Conservation (phyloP, 1,139 yeast species). For the Suhomyces wounanorum region DNA sequence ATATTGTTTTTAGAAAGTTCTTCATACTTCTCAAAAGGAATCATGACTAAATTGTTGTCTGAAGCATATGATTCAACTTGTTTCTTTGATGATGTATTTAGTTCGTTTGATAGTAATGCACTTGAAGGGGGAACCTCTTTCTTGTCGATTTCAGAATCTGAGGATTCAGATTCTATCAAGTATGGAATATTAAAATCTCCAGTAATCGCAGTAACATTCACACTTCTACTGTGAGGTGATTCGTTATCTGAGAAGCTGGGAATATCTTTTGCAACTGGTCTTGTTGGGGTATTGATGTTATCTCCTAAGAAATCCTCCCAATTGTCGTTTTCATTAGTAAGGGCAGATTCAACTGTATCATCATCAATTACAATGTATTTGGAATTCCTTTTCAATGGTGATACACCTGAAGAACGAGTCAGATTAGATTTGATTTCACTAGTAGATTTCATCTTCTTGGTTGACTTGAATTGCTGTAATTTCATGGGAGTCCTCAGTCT, state of each 20-base stretch:
- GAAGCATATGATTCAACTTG: slow-evolving; percentile 53
- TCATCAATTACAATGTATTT: slow-evolving; percentile 34
- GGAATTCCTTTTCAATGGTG: slow-evolving; percentile 43
- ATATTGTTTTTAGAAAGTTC: slow-evolving; percentile 30
- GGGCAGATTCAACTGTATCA: background rate
- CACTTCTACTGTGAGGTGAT: slow-evolving; percentile 18
- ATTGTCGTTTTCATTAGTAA: slow-evolving; percentile 29
- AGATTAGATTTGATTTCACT: slow-evolving; percentile 17
- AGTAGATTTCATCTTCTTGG: slow-evolving; percentile 26
- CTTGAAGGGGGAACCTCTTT: slow-evolving; percentile 7
- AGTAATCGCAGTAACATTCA: slow-evolving; percentile 17
- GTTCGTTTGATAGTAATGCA: slow-evolving; percentile 25
- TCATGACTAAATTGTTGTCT: slow-evolving; percentile 49
- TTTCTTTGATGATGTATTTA: slow-evolving; percentile 24
- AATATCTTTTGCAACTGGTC: slow-evolving; percentile 18
- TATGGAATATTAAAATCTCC: slow-evolving; percentile 27
- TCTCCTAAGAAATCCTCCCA: slow-evolving; percentile 49
- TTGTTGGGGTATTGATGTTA: slow-evolving; percentile 29
- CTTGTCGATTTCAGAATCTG: slow-evolving; percentile 28
- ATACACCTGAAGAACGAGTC: slow-evolving; percentile 20
- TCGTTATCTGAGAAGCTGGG: slow-evolving; percentile 23
- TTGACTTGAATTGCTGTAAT: slow-evolving; percentile 18
- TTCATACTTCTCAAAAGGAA: slow-evolving; percentile 51
- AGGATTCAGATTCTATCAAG: slow-evolving; percentile 39
- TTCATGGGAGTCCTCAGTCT: slow-evolving; percentile 18